Evolutionary conservation across 2,329 filamentous ascomycete genomes (phyloP).

Genomic region (Cordyceps sp.): DNA sequence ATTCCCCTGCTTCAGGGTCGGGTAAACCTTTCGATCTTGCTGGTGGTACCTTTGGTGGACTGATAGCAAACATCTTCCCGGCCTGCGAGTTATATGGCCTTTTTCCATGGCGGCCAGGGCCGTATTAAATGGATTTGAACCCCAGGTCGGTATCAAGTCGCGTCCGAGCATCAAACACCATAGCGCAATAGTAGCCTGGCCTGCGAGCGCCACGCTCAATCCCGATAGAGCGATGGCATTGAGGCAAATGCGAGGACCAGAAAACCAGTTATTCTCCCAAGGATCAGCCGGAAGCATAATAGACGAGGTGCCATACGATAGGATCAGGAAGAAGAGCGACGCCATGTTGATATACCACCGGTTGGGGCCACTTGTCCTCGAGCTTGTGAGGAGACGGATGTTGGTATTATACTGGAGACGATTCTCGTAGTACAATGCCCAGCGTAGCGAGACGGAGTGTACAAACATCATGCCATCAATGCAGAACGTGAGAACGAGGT

Average conservation of each 20-base stretch:
- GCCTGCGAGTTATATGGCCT: background rate
- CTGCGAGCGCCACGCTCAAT: background rate
- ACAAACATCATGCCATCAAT: conserved; percentile 2
- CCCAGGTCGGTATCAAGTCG: background rate
- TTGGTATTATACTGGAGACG: conserved; percentile 1
- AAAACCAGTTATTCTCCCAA: background rate
- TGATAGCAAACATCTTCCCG: background rate
- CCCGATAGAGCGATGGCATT: background rate
- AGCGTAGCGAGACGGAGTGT: conserved; percentile 1
- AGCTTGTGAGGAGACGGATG: background rate
- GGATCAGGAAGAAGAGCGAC: background rate
- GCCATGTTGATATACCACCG: background rate
- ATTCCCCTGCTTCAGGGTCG: background rate
- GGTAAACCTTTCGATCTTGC: background rate
- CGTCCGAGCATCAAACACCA: background rate
- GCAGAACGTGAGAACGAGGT: conserved; percentile 1
- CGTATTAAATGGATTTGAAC: background rate
- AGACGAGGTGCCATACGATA: background rate
- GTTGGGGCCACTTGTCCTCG: background rate
- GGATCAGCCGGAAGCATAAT: too few relatives aligned
- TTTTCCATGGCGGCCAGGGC: background rate
- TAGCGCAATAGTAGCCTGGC: background rate
- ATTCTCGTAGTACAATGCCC: conserved; percentile 1
- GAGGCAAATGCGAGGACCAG: too few relatives aligned
- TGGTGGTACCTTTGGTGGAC: background rate